Evolutionary conservation across 108 stramenopile genomes (phyloP).

Genomic region (Nannochloropsis salina): DNA sequence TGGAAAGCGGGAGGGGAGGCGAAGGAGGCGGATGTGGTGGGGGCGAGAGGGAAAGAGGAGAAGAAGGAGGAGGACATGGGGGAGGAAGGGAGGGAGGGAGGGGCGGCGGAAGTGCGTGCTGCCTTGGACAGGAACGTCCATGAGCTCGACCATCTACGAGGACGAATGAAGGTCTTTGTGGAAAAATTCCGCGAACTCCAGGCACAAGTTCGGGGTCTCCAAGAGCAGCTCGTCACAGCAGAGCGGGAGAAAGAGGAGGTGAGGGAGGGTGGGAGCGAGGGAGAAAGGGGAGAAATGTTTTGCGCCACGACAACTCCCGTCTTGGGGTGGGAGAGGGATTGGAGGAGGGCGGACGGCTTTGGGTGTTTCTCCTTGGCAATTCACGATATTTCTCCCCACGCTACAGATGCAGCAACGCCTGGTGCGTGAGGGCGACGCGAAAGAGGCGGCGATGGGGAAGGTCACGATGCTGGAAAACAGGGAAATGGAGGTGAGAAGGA

Average conservation of each 20-base stretch:
- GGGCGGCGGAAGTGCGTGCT: not conserved
- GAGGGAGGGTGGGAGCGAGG: not conserved
- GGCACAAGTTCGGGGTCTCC: not conserved
- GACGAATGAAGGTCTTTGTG: not conserved
- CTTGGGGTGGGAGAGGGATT: not conserved
- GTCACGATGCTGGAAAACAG: not conserved
- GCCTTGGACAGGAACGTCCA: not conserved
- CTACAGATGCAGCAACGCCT: not conserved
- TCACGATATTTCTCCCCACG: not conserved
- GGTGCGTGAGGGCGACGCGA: not conserved
- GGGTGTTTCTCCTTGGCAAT: no score
- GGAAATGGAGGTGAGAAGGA: not conserved
- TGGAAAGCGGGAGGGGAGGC: not conserved
- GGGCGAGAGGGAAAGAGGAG: not conserved
- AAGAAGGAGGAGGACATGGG: not conserved
- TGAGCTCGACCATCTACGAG: not conserved
- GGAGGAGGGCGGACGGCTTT: not conserved
- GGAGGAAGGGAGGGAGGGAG: not conserved
- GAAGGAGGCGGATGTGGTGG: not conserved
- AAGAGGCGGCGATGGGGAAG: not conserved
- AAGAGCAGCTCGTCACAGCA: not conserved
- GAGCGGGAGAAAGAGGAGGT: slow-evolving; percentile 1
- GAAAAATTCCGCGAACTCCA: slow-evolving; percentile 3
- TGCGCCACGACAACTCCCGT: no score
- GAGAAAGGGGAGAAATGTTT: not conserved